Evolutionary conservation across 805 yeast genomes (phyloP), one percentile per base, ranked within the genome.

Genomic region (Pichia heedii): DNA sequence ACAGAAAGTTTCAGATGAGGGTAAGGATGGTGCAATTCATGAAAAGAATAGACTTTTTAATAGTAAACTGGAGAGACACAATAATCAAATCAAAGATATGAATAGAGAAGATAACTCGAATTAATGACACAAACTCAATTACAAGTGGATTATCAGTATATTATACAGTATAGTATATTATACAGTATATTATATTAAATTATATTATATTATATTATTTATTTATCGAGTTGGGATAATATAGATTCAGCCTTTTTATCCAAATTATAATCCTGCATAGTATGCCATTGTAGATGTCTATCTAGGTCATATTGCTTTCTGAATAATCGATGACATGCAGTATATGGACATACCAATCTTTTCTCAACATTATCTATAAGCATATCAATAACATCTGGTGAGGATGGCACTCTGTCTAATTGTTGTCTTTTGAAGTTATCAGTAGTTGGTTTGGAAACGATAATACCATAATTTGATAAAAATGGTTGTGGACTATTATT

Each of bases 21-120:
- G 57, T 5, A 67, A 56, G 18, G 66, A 64, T 5, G 66, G 73
- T 24, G 72, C 64, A 58, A 76, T 84, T 55, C 84, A 81, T 56
- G 86, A 79, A 50, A 80, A 79, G 60, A 84, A 84, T 66, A 74
- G 71, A 55, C 80, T 81, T 51, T 84, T 84, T 61, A 84, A 84
- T 61, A 74, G 73, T 56, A 84, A 84, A 54, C 63, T 84, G 50
- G 60, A 73, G 37, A 65, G 88, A 11, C 33, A 37, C 16, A 8
- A 32, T 20, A 21, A 36, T 15, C 72, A 70, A 46, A 64, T 67
- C 39, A 52, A 52, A 36, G 42, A 56, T 21, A 36, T 44, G 19
- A 54, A 53, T 4, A 40, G 53, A 24, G 37, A 42, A 16, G 42
- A 32, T 21, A 20, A 16, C 16, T 32, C n/a, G n/a, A 27, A 20